Evolutionary conservation across 495 filamentous ascomycete genomes (phyloP).

Genomic region (Pyrenula aspistea): DNA sequence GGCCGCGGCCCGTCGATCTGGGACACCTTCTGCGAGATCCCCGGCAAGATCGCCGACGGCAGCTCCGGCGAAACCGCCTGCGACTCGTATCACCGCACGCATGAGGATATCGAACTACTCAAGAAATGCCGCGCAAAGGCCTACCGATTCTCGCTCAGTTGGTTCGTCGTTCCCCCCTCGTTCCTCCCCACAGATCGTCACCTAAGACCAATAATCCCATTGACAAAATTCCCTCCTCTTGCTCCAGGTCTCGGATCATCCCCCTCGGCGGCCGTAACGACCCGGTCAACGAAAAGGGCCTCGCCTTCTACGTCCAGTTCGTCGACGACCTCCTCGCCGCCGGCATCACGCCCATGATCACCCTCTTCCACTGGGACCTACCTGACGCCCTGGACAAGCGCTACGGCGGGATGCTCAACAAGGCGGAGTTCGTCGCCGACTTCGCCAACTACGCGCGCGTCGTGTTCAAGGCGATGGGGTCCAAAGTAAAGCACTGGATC

Average conservation of each 20-base stretch:
- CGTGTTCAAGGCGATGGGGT: slow-evolving; percentile 28
- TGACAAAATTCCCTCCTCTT: neutral
- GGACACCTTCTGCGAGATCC: slow-evolving; percentile 63
- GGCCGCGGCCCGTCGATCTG: slow-evolving; percentile 65
- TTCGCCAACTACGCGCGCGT: slow-evolving; percentile 38
- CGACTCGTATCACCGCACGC: slow-evolving; percentile 63
- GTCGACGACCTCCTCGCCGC: slow-evolving; percentile 35
- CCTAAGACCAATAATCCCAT: neutral
- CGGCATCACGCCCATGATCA: slow-evolving; percentile 38
- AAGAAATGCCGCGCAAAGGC: slow-evolving; percentile 50
- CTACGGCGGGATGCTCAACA: slow-evolving; percentile 38
- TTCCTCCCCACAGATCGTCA: neutral
- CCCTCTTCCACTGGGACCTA: slow-evolving; percentile 43
- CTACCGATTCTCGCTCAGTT: slow-evolving; percentile 69
- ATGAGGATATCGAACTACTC: slow-evolving; percentile 61
- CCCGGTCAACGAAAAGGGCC: slow-evolving; percentile 32
- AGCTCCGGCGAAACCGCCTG: slow-evolving; percentile 58
- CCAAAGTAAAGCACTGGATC: slow-evolving; percentile 43
- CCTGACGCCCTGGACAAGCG: slow-evolving; percentile 38
- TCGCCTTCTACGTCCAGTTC: slow-evolving; percentile 35
- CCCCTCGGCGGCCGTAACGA: slow-evolving; percentile 40
- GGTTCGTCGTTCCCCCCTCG: slow-evolving; percentile 46
- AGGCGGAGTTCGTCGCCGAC: slow-evolving; percentile 38
- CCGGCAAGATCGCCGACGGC: slow-evolving; percentile 63
- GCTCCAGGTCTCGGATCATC: slow-evolving; percentile 53